Evolutionary conservation across 805 yeast species (phyloP).

Genomic region (Candida corydali): DNA sequence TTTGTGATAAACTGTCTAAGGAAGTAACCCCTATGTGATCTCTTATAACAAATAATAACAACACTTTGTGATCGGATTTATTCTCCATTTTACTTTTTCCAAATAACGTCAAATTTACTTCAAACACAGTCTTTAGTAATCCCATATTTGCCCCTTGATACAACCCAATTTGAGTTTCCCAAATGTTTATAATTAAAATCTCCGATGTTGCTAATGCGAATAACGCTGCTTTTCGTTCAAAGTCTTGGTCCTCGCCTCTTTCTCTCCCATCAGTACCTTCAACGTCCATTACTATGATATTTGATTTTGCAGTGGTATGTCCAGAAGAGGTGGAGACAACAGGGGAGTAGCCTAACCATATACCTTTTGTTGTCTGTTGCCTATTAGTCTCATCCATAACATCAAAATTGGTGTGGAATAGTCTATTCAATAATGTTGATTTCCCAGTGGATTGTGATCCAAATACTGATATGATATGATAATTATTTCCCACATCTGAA

Average conservation of each 20-base stretch:
- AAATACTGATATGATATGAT: constrained; percentile 91
- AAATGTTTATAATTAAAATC: constrained; percentile 82
- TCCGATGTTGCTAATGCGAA: constrained; percentile 93
- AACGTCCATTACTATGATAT: constrained; percentile 86
- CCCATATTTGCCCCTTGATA: constrained; percentile 99
- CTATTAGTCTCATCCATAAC: constrained; percentile 79
- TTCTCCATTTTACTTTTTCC: constrained; percentile 46
- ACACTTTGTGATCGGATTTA: constrained; percentile 50
- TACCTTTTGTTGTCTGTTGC: constrained; percentile 70
- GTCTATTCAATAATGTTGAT: constrained; percentile 80
- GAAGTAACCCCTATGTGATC: constrained; percentile 92
- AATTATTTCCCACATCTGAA: constrained; percentile 56
- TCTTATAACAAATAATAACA: constrained; percentile 82
- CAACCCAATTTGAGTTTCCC: constrained; percentile 96
- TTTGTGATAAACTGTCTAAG: constrained; percentile 59
- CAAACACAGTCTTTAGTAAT: constrained; percentile 89
- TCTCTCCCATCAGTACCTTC: constrained; percentile 99
- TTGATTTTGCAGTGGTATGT: constrained; percentile 15
- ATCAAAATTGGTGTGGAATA: constrained; percentile 84
- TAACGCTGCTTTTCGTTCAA: constrained; percentile 92
- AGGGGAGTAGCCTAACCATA: constrained; percentile 42
- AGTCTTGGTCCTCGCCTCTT: constrained; percentile 97
- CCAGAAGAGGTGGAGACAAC: constrained; percentile 17
- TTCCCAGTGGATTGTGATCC: constrained; percentile 98
- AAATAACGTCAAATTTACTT: constrained; percentile 84